Evolutionary conservation across 169 alveolate genomes (phyloP).

Genomic region (Eimeria falciformis): DNA sequence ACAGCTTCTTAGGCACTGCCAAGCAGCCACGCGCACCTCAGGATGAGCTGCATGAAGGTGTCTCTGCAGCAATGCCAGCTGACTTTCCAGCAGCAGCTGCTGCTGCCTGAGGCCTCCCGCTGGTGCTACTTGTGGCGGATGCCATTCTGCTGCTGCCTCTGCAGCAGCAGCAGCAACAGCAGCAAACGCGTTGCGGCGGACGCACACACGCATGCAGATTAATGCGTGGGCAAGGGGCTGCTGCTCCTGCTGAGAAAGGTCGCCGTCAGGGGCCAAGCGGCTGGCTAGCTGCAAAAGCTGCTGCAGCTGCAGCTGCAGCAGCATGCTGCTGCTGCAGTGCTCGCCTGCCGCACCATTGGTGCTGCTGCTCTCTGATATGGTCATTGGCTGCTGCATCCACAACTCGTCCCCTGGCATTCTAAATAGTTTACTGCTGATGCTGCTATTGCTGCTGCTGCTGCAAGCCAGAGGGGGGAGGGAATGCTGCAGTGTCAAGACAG

Average conservation of each 20-base stretch:
- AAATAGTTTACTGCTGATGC: not conserved
- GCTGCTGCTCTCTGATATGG: slow-evolving; percentile 8
- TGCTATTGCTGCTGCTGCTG: slow-evolving; percentile 52
- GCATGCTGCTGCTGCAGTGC: slow-evolving; percentile 65
- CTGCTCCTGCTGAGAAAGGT: slow-evolving; percentile 60
- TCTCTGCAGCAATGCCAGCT: slow-evolving; percentile 1
- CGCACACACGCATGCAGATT: slow-evolving; percentile 2
- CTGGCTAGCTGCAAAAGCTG: slow-evolving; percentile 52
- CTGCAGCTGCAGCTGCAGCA: slow-evolving; percentile 73
- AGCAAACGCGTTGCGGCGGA: slow-evolving; percentile 33
- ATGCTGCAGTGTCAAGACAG: slow-evolving; percentile 49
- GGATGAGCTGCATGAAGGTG: slow-evolving; percentile 12
- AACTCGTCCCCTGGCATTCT: slow-evolving; percentile 28
- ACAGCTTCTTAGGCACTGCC: slow-evolving; percentile 51
- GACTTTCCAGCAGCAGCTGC: slow-evolving; percentile 40
- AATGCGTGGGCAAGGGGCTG: slow-evolving; percentile 54
- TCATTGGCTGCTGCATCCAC: slow-evolving; percentile 13
- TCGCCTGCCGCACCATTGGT: too few species aligned
- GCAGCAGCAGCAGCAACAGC: slow-evolving; percentile 70
- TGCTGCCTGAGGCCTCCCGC: not conserved
- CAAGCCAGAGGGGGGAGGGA: slow-evolving; percentile 58
- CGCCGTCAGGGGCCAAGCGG: slow-evolving; percentile 13
- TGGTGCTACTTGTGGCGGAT: slow-evolving; percentile 13
- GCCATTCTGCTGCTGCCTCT: slow-evolving; percentile 63
- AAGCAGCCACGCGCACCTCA: slow-evolving; percentile 50